Evolutionary conservation across 106 monocot genomes (phyloP).

Genomic region (Triglochin maritima): DNA sequence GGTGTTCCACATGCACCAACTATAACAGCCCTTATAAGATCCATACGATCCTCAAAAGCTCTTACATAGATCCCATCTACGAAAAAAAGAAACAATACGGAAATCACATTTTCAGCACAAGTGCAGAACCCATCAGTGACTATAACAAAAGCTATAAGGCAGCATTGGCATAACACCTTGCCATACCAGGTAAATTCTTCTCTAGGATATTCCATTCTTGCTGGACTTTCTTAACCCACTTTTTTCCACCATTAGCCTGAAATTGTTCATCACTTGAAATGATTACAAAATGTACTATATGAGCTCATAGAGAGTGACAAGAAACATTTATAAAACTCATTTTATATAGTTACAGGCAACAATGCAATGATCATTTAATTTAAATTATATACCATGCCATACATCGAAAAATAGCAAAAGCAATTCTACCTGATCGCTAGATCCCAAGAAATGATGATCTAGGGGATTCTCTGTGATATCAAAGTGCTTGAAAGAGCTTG

Average conservation of each 20-base stretch:
- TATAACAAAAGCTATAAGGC: background rate
- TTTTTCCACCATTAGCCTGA: slow-evolving; percentile 47
- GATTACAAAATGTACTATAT: background rate
- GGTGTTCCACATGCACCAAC: slow-evolving; percentile 93
- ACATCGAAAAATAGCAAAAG: background rate
- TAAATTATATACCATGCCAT: background rate
- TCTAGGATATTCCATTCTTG: slow-evolving; percentile 95
- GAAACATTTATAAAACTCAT: background rate
- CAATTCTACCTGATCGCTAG: slow-evolving; percentile 42
- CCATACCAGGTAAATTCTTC: slow-evolving; percentile 71
- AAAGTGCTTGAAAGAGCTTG: slow-evolving; percentile 65
- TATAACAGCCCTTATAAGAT: slow-evolving; percentile 87
- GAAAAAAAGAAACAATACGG: background rate
- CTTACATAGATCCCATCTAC: slow-evolving; percentile 85
- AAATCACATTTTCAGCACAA: background rate
- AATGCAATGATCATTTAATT: too few relatives aligned
- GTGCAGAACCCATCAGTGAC: background rate
- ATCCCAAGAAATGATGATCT: slow-evolving; percentile 63
- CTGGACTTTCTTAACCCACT: slow-evolving; percentile 91
- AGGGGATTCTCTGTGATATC: slow-evolving; percentile 51
- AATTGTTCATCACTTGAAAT: background rate
- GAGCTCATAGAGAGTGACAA: background rate
- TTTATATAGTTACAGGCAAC: too few relatives aligned
- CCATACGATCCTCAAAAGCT: slow-evolving; percentile 95
- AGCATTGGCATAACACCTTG: background rate